Evolutionary conservation across 495 filamentous ascomycete species (phyloP), one percentile per base, ranked within the genome.

Genomic region (Neohortaea acidophila): DNA sequence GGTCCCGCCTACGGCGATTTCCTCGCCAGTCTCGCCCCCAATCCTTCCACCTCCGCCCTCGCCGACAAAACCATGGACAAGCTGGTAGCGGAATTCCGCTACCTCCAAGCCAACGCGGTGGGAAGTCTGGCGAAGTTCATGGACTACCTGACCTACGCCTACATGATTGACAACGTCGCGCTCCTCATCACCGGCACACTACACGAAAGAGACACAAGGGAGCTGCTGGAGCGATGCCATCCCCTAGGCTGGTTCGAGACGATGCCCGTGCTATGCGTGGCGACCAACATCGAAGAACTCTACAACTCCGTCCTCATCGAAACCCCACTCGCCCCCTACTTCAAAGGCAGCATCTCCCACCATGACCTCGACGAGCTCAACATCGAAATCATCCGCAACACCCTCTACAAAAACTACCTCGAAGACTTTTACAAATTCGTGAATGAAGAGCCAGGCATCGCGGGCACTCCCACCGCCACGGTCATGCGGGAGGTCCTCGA

Each of bases 151-250:
- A 96, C 87, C 9, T 96, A 99, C 53, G 85, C 84, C 32, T 99
- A 99, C 67, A 99, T 99, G 89, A 99, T 99, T 60, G 89, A 99
- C 62, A 99, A 99, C 57, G 84, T 99, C 27, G 91, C 89, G 19
- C 76, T 99, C 17, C 75, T 99, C 51, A 99, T 99, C 59, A 99
- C 89, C 25, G 89, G 91, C 45, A 99, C 91, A 14, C 71, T 99
- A 14, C 89, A 96, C 59, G 91, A 96, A 63, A 75, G 89, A 54
- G 91, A 99, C 63, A 97, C 91, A 11, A 73, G 86, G 28, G 91
- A 97, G 62, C 72, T 99, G 47, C 62, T 99, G 36, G 89, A 94
- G 49, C 72, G 89, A 52, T 96, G 91, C 60, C 91, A 99, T 53
- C 91, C 89, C 11, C 72, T 99, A 0, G 89, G 89, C 41, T 93